phyloP scores from a whole-genome alignment of 495 filamentous ascomycete genomes.

The Trichoderma asperelloides region DNA sequence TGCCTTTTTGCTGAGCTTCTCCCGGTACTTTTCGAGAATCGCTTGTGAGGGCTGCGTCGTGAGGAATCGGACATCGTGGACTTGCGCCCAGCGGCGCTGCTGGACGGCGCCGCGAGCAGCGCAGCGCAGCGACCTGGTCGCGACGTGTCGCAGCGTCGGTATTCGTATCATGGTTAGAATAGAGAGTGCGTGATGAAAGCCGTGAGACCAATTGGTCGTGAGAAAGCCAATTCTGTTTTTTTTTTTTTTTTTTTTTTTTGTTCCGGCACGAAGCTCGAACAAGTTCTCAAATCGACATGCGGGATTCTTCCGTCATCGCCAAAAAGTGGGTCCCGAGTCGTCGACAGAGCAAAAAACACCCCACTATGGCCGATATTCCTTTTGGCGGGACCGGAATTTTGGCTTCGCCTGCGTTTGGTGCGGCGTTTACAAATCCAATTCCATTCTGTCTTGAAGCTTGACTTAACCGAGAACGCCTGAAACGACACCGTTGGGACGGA shows the following conservation, averaged over 20 bases:
- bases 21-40: constrained; percentile 74
- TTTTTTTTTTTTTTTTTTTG: background rate
- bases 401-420: background rate
- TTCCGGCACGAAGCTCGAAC: background rate
- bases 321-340: background rate
- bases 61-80: constrained; percentile 86
- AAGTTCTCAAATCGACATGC: background rate
- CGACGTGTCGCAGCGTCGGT: background rate
- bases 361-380: background rate
- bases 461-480: background rate
- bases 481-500: background rate
- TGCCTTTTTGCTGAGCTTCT: constrained; percentile 79
- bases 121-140: constrained; percentile 18
- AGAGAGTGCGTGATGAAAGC: background rate
- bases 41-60: constrained; percentile 50
- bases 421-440: background rate
- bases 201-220: background rate
- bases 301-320: constrained; percentile 7
- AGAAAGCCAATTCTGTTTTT: background rate
- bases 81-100: constrained; percentile 84
- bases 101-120: constrained; percentile 24
- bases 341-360: background rate
- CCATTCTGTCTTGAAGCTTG: background rate
- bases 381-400: background rate
- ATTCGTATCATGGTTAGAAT: background rate